A percentile compares a stretch with the other conserved stretches of the same genome.
Evolutionary conservation across 768 basidiomycete species (phyloP).

Genomic region (Hypholoma fasciculare): DNA sequence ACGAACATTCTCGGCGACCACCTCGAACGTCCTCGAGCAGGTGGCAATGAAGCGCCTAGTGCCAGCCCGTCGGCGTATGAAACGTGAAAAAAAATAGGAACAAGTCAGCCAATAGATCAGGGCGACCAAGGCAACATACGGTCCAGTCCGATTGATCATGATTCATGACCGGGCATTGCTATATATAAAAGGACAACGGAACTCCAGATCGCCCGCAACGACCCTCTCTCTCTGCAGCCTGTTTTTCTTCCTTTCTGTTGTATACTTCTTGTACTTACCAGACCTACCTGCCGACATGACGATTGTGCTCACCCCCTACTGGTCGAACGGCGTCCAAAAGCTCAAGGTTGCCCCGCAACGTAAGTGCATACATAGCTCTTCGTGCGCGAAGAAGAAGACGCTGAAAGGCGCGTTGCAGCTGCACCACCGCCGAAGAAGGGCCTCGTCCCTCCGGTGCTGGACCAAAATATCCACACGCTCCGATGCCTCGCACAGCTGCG

Average conservation of each 20-base stretch:
- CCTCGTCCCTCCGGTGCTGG: conserved; percentile 58
- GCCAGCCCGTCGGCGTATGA: not conserved
- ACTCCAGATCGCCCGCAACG: not conserved
- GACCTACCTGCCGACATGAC: conserved; percentile 43
- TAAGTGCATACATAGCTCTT: conserved; percentile 31
- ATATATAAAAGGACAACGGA: not conserved
- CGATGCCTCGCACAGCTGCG: conserved; percentile 73
- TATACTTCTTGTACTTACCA: not conserved
- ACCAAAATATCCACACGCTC: conserved; percentile 48
- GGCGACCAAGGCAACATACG: conserved; percentile 25
- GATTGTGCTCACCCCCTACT: conserved; percentile 69
- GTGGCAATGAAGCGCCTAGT: not conserved
- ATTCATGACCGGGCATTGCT: conserved; percentile 1
- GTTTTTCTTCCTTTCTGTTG: not conserved
- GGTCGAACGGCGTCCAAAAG: conserved; percentile 68
- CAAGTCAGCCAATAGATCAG: conserved; percentile 13
- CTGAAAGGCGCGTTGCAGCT: conserved; percentile 28
- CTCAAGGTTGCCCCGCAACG: conserved; percentile 61
- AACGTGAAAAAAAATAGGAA: conserved; percentile 11
- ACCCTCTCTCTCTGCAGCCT: not conserved
- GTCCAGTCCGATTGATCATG: conserved; percentile 22
- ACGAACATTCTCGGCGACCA: too few relatives aligned
- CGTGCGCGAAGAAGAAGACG: not conserved
- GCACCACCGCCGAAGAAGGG: conserved; percentile 50
- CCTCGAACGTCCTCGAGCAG: too few relatives aligned